A percentile compares a stretch with the other conserved stretches of the same genome.
Evolutionary conservation across 805 yeast genomes (phyloP).

Genomic region (Kodamaea restingae): DNA sequence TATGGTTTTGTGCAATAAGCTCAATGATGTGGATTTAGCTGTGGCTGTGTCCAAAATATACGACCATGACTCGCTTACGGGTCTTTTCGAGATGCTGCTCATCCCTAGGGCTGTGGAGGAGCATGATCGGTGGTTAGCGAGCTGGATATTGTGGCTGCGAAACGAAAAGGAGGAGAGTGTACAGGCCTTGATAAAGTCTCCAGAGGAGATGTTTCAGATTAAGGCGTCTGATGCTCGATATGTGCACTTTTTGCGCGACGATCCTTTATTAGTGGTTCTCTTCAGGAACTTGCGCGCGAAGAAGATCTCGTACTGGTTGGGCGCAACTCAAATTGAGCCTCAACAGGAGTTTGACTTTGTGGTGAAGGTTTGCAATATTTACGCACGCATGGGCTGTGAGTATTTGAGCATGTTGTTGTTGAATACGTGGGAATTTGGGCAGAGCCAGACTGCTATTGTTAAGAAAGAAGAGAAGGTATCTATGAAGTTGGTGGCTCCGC

Average conservation of each 20-base stretch:
- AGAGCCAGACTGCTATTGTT: neutral
- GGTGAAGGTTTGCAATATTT: slow-evolving; percentile 58
- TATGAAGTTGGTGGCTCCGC: slow-evolving; percentile 30
- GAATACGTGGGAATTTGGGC: slow-evolving; percentile 60
- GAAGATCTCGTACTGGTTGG: slow-evolving; percentile 46
- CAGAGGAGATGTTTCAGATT: slow-evolving; percentile 28
- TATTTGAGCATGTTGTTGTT: slow-evolving; percentile 61
- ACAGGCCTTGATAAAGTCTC: slow-evolving; percentile 60
- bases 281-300: slow-evolving; percentile 59
- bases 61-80: slow-evolving; percentile 20
- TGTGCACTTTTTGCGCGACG: slow-evolving; percentile 54
- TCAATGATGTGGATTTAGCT: slow-evolving; percentile 70
- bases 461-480: slow-evolving; percentile 10
- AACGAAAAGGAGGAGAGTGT: slow-evolving; percentile 43
- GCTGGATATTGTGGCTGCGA: slow-evolving; percentile 76
- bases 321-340: slow-evolving; percentile 43
- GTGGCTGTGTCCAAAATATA: slow-evolving; percentile 76
- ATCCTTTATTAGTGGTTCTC: slow-evolving; percentile 72
- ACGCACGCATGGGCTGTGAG: slow-evolving; percentile 90
- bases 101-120: slow-evolving; percentile 52
- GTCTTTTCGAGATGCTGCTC: slow-evolving; percentile 18
- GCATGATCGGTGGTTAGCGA: slow-evolving; percentile 78
- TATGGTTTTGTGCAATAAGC: slow-evolving; percentile 63
- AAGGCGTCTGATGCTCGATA: slow-evolving; percentile 3
- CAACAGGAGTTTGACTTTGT: slow-evolving; percentile 58